phyloP scores from a whole-genome alignment of 306 rosid species.

The Castanospermum australe region DNA sequence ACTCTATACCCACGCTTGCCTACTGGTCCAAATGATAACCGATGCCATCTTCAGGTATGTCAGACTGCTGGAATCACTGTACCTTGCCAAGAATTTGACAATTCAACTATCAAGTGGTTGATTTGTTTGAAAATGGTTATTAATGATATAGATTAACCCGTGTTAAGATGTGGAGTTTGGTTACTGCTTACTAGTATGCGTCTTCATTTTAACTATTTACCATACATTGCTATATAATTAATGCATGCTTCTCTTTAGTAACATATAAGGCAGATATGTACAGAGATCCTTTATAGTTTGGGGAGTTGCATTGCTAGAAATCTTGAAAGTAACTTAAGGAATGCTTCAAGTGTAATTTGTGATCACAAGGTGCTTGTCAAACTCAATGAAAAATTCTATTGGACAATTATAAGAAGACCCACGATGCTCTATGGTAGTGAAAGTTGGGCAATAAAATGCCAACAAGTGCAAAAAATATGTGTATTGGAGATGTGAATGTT shows the following conservation, averaged over 20 bases:
- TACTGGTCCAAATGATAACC: constrained; percentile 90
- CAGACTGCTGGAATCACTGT: constrained; percentile 12
- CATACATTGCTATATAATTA: not conserved
- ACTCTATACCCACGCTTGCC: constrained; percentile 97
- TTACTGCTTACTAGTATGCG: not conserved
- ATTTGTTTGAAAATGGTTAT: not conserved
- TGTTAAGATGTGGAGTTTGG: not conserved
- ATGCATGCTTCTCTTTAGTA: not conserved
- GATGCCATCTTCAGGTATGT: constrained; percentile 96
- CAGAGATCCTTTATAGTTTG: not conserved
- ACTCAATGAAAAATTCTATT: no score
- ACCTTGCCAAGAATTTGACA: not conserved
- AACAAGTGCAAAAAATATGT: no score
- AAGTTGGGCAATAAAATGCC: no score
- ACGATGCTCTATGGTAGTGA: no score
- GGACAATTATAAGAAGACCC: no score
- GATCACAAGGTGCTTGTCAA: no score
- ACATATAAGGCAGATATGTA: not conserved
- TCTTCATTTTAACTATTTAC: not conserved
- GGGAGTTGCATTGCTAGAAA: not conserved
- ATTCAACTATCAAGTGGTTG: not conserved
- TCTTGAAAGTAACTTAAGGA: not conserved
- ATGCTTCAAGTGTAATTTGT: no score
- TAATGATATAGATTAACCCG: not conserved
- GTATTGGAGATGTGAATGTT: no score